Base-by-base conservation (phyloP, 345 rosid species). In the Trapa bicornis region DNA sequence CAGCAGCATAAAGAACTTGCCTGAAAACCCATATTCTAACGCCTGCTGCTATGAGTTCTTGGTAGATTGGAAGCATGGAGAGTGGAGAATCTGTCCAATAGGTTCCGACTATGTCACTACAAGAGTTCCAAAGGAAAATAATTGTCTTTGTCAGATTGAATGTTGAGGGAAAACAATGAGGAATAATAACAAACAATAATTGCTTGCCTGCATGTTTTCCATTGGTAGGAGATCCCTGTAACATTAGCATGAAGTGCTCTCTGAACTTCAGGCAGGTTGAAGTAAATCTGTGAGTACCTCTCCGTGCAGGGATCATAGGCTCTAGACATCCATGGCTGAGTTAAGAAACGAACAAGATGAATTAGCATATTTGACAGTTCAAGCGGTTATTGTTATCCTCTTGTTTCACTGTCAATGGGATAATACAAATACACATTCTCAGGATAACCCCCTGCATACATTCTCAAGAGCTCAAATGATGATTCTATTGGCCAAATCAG, bases 301-400 rank as follows among this genome's bases (percentile, higher is more conserved):
- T 86, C 96, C 1, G 93, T 89, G 82, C 97, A 94, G 29, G 99
- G 99, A 83, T 94, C 99, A 70, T 87, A 91, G 65, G 96, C 93
- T 78, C 97, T 84, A 47, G 96, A 84, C 93, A 91, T 94, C 97
- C 96, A 91, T 53, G 96, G 97, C 96, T 89, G 81, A 72, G 71
- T 75, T 65, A 66, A 47, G 68, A 66, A 76, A 47, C 32, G 66
- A 70, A 17, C 66, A 22, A 22, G 62, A 54, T 64, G 42, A 65
- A 53, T 13, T 22, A 73, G 32, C 14, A 68, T 8, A 56, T 22
- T 17, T 48, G 7, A 54, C 52, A 35, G 61, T 9, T 52, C 61
- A 52, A 35, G 35, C 15, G 11, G 52, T 35, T 16, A 13, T 52
- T 4, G 29, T 67, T 47, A 38, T n/a, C 32, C 61, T 22, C 8